phyloP scores from a whole-genome alignment of 306 rosid species.

The Trifolium subterraneum region DNA sequence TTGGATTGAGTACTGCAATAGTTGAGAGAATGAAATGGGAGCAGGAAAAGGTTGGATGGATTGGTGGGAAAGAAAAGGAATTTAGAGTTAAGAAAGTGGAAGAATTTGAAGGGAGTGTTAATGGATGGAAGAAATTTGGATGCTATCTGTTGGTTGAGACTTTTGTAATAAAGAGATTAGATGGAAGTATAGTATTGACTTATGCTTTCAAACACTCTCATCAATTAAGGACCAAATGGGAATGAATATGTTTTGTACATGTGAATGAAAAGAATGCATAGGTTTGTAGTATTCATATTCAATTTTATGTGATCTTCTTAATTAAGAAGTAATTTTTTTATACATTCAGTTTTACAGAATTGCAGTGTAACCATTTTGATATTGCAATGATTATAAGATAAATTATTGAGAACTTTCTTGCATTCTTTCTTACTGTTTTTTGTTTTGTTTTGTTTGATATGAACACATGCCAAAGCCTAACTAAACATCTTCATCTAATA shows the following conservation, averaged over 20 bases:
- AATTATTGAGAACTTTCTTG: neutral
- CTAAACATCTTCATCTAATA: too few relatives aligned
- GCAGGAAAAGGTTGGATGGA: constrained; percentile 49
- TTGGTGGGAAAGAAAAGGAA: constrained; percentile 45
- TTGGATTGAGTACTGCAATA: constrained; percentile 59
- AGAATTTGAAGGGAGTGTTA: constrained; percentile 50
- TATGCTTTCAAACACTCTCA: constrained; percentile 57
- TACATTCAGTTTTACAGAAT: constrained; percentile 14
- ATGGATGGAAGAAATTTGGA: constrained; percentile 64
- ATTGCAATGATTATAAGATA: constrained; percentile 6
- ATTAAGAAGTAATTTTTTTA: constrained; percentile 29
- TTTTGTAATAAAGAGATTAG: constrained; percentile 61
- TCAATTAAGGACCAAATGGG: constrained; percentile 63
- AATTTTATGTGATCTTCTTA: constrained; percentile 34
- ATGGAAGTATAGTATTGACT: constrained; percentile 56
- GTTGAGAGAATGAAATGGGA: constrained; percentile 71
- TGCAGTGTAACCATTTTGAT: constrained; percentile 9
- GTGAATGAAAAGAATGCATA: neutral
- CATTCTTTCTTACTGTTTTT: neutral
- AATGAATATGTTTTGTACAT: constrained; percentile 37
- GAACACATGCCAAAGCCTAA: too few relatives aligned
- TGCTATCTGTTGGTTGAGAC: constrained; percentile 69
- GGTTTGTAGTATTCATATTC: neutral
- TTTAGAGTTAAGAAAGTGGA: constrained; percentile 54
- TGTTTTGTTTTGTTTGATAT: too few relatives aligned